These are phyloP conservation scores for Scedosporium boydii DNA, from an alignment of 2,329 filamentous ascomycete genomes.

Conservation along the genomic window DNA sequence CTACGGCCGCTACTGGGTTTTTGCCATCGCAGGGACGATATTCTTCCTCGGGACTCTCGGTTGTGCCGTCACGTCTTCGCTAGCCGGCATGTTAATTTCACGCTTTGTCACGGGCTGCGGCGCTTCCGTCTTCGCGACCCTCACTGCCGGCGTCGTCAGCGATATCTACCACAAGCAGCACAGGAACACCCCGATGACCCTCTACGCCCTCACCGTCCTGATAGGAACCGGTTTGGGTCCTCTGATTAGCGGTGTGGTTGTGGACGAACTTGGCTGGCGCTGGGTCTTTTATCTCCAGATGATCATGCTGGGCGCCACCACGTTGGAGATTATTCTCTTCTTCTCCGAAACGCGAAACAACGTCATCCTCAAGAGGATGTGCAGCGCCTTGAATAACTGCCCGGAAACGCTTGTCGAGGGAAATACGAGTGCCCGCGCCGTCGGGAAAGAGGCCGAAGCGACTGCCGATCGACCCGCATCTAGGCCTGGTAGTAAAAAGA, in stretches of 20 bases:
- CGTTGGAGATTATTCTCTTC: constrained; percentile 44
- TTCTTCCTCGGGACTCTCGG: constrained; percentile 34
- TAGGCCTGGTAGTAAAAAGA: no score
- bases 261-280: constrained; percentile 47
- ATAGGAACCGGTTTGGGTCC: constrained; percentile 56
- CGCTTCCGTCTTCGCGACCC: constrained; percentile 33
- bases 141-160: constrained; percentile 56
- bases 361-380: constrained; percentile 53
- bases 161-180: constrained; percentile 56
- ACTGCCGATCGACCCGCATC: no score
- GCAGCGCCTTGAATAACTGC: constrained; percentile 41
- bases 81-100: constrained; percentile 51
- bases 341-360: constrained; percentile 62
- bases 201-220: constrained; percentile 53
- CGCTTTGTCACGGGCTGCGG: constrained; percentile 55
- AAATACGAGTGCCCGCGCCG: neutral
- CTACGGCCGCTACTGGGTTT: constrained; percentile 27
- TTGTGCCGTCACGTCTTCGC: constrained; percentile 49
- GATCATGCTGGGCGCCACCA: constrained; percentile 46
- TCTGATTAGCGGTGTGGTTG: constrained; percentile 48
- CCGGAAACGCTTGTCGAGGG: constrained; percentile 34
- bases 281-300: constrained; percentile 62
- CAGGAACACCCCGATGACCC: constrained; percentile 59
- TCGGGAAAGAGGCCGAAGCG: neutral
- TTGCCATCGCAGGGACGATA: constrained; percentile 18